Conservation (phyloP, 2,329 filamentous ascomycete genomes). For the Talaromyces sp. region DNA sequence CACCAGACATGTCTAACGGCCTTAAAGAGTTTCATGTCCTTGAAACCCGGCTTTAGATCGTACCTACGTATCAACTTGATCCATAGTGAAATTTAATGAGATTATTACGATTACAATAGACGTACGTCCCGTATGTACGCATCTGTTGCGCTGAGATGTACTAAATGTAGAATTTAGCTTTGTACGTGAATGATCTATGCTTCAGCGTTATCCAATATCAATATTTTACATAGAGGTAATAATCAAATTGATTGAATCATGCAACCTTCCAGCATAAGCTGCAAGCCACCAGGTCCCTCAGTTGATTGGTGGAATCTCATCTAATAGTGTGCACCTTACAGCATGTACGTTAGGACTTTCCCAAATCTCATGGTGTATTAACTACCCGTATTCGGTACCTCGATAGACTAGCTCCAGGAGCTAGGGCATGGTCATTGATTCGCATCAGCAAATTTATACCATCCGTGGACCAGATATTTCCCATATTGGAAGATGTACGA, state of each 20-base stretch:
- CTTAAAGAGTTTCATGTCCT: background rate
- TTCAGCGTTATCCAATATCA: background rate
- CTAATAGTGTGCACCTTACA: background rate
- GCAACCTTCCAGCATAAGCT: background rate
- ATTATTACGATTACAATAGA: background rate
- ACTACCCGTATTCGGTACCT: background rate
- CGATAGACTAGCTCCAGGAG: background rate
- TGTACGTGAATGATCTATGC: background rate
- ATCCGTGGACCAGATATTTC: background rate
- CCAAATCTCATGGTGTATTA: background rate
- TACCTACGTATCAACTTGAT: background rate
- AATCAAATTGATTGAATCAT: background rate
- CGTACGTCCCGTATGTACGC: background rate
- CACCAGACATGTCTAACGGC: background rate
- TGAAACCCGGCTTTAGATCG: background rate
- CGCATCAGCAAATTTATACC: background rate
- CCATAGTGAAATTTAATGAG: background rate
- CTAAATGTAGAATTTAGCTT: background rate
- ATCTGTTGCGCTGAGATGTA: background rate
- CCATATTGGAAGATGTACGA: background rate
- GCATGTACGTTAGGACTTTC: background rate
- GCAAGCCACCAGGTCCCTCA: background rate
- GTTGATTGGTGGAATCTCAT: background rate
- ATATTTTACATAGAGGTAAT: no score
- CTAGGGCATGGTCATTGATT: background rate